Evolutionary conservation across 768 basidiomycete genomes (phyloP).

Genomic region (Agaricus bisporus): DNA sequence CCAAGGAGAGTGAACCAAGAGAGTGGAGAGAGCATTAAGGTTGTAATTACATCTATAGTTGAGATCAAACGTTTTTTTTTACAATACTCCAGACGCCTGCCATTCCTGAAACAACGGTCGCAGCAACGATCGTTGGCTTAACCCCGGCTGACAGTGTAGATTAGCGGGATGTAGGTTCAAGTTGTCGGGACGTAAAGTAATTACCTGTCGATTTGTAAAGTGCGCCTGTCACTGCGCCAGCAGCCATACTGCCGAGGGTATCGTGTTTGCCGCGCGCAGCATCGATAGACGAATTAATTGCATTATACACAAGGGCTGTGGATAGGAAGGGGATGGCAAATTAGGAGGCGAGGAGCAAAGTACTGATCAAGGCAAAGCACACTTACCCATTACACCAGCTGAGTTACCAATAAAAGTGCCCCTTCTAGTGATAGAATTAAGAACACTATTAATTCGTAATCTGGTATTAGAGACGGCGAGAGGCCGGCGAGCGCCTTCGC

Average conservation of each 20-base stretch:
- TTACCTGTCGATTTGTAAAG: conserved; percentile 92
- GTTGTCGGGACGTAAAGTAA: conserved; percentile 29
- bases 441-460: conserved; percentile 92
- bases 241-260: conserved; percentile 83
- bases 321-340: conserved; percentile 21
- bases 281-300: conserved; percentile 92
- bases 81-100: conserved; percentile 94
- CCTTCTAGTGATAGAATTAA: conserved; percentile 94
- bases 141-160: conserved; percentile 72
- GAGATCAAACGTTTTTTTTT: conserved; percentile 79
- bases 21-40: conserved; percentile 40
- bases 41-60: conserved; percentile 40
- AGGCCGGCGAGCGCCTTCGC: conserved; percentile 86
- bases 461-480: conserved; percentile 81
- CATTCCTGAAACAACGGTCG: conserved; percentile 80
- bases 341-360: conserved; percentile 19
- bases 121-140: conserved; percentile 82
- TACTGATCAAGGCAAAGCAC: conserved; percentile 22
- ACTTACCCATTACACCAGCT: conserved; percentile 92
- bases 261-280: conserved; percentile 87
- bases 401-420: conserved; percentile 98
- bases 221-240: conserved; percentile 85
- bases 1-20: conserved; percentile 36
- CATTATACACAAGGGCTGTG: conserved; percentile 93
- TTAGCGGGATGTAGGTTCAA: conserved; percentile 29